Evolutionary conservation across 345 rosid species (phyloP).

Genomic region (Gossypium rotundifolium): DNA sequence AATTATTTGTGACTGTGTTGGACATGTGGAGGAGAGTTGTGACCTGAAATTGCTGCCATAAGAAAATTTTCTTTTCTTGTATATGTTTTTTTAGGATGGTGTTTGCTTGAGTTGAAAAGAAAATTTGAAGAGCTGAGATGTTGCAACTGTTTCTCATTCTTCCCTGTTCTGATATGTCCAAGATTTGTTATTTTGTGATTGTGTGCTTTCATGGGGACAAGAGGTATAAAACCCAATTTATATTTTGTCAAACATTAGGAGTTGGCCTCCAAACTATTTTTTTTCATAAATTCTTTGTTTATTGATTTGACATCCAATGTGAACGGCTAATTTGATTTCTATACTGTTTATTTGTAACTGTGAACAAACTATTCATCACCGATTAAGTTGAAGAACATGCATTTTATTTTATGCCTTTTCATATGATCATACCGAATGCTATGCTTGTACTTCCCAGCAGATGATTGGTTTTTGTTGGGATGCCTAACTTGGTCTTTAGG

Average conservation of each 20-base stretch:
- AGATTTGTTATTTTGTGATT: not conserved
- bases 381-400: not conserved
- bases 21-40: not conserved
- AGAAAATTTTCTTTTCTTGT: not conserved
- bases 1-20: not conserved
- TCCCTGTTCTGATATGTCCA: not conserved
- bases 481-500: not conserved
- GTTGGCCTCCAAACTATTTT: not conserved
- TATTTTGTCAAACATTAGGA: not conserved
- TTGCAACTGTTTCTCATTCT: not conserved
- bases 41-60: not conserved
- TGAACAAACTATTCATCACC: not conserved
- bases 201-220: no score
- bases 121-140: not conserved
- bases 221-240: not conserved
- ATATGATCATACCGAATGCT: not conserved
- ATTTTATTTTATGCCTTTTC: not conserved
- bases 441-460: not conserved
- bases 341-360: not conserved
- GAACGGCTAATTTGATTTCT: not conserved
- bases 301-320: not conserved
- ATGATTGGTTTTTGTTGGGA: not conserved
- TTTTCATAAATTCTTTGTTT: not conserved
- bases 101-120: not conserved
- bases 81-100: not conserved